Evolutionary conservation across 768 basidiomycete genomes (phyloP), one percentile per base, ranked within the genome.

Genomic region (Fomitopsis pulvina): DNA sequence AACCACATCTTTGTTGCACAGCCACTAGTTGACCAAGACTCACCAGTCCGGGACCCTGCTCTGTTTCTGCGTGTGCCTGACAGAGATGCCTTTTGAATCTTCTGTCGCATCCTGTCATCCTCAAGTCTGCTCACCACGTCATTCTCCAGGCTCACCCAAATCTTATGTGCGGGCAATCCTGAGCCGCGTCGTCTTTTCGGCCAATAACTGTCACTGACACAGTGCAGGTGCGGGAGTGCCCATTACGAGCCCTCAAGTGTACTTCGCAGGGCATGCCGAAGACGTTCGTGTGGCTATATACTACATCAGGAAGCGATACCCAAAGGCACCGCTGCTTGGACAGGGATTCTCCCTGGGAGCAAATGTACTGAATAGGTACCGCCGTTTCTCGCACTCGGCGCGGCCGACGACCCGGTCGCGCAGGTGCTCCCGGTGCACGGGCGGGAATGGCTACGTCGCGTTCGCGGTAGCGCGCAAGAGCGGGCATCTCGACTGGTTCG

Each of bases 271-370:
- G 28, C 79, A 90, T 54, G 97, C 94, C 7, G 83, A 93, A 54
- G 95, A 99, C 68, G 72, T 94, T 27, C 83, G 92, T 24, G 79
- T 81, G 53, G 87, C 90, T 1, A 63, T 96, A 43, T 74, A 85
- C 56, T 87, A 88, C 68, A 79, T 97, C 47, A 73, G 81, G 1
- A n/a, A n/a, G n/a, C n/a, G n/a, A n/a, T n/a, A n/a, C 59, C 94
- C 95, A 1, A 69, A 75, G 7, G 91, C 95, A 0, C 88, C 85
- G 3, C 70, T 97, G 32, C 67, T 95, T 18, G 95, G 89, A 14
- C 67, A 95, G 10, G 92, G 93, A 8, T 98, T 95, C 72, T 96
- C 92, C 3, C 78, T 99, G 28, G 96, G 95, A 38, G 88, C 93
- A 38, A 92, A 90, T 63, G 87, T 97, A 28, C 68, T 98, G 57